Percentiles rank a stretch among this genome's conserved stretches.
These are phyloP conservation scores for Massariosphaeria phaeospora DNA, from an alignment of 495 filamentous ascomycete species.

Conservation along the genomic window DNA sequence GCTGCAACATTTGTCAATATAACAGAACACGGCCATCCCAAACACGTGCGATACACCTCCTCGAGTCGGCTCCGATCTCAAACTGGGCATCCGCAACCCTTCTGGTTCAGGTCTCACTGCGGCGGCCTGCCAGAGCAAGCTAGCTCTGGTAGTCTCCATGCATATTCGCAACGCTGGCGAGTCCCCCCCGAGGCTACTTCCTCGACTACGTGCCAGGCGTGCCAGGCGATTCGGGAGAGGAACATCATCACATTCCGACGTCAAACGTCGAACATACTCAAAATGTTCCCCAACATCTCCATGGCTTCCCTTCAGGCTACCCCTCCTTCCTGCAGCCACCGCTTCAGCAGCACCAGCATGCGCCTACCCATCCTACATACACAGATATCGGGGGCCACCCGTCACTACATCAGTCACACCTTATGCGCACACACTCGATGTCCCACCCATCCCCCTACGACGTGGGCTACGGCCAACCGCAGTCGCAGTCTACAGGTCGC, in stretches of 20 bases:
- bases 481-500: slow-evolving; percentile 12
- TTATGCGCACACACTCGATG: slow-evolving; percentile 42
- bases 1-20: slow-evolving; percentile 39
- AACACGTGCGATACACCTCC: slow-evolving; percentile 37
- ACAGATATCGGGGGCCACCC: slow-evolving; percentile 29
- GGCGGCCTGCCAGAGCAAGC: slow-evolving; percentile 62
- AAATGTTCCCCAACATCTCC: slow-evolving; percentile 25
- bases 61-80: slow-evolving; percentile 29
- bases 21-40: slow-evolving; percentile 36
- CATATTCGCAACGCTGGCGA: slow-evolving; percentile 61
- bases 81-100: slow-evolving; percentile 31
- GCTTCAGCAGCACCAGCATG: slow-evolving; percentile 33
- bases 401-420: slow-evolving; percentile 30
- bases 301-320: slow-evolving; percentile 22
- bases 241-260: slow-evolving; percentile 28
- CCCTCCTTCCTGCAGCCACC: slow-evolving; percentile 28
- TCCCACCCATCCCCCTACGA: slow-evolving; percentile 26
- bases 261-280: slow-evolving; percentile 36
- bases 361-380: slow-evolving; percentile 25
- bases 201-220: slow-evolving; percentile 50
- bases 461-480: slow-evolving; percentile 9
- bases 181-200: slow-evolving; percentile 60
- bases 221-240: slow-evolving; percentile 51
- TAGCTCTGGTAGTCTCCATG: slow-evolving; percentile 71
- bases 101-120: slow-evolving; percentile 38